Percentiles rank a stretch among this genome's conserved stretches.
Conservation (phyloP, 148 eudicot species). For the Camellia lanceoleosa region DNA sequence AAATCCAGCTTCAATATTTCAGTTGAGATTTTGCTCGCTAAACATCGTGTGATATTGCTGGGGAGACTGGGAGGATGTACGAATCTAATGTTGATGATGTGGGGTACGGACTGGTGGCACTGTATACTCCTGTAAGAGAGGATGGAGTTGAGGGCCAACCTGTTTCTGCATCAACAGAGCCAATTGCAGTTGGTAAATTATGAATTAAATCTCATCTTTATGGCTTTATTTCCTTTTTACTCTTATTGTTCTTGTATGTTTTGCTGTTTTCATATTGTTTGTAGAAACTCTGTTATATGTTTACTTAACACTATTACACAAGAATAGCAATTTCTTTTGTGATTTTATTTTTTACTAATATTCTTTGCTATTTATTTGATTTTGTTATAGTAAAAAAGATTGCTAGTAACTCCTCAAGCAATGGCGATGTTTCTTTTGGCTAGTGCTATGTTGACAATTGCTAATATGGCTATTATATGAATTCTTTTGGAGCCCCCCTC, state of each 20-base stretch:
- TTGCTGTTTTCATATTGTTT: not conserved
- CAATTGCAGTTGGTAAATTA: slow-evolving; percentile 80
- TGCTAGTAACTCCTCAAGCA: not conserved
- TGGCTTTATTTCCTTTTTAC: slow-evolving; percentile 3
- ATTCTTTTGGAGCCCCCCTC: too few species aligned
- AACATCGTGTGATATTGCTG: slow-evolving; percentile 34
- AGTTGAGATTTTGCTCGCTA: slow-evolving; percentile 8
- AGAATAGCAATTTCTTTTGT: not conserved
- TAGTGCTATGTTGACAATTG: too few species aligned
- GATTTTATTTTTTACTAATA: not conserved
- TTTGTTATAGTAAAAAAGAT: not conserved
- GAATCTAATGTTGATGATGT: slow-evolving; percentile 99
- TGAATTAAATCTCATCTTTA: not conserved
- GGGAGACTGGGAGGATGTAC: slow-evolving; percentile 96
- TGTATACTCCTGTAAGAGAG: slow-evolving; percentile 91
- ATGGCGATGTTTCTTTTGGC: too few species aligned
- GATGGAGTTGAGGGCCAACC: slow-evolving; percentile 93
- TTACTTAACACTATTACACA: not conserved
- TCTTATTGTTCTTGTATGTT: slow-evolving; percentile 1
- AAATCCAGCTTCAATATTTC: not conserved
- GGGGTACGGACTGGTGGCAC: slow-evolving; percentile 87
- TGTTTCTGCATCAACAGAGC: slow-evolving; percentile 90
- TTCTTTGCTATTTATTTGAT: not conserved
- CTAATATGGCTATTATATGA: too few species aligned
- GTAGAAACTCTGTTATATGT: not conserved